Base-by-base conservation (phyloP, 108 stramenopile species). In the Pseudonitzschia delicatissima region DNA sequence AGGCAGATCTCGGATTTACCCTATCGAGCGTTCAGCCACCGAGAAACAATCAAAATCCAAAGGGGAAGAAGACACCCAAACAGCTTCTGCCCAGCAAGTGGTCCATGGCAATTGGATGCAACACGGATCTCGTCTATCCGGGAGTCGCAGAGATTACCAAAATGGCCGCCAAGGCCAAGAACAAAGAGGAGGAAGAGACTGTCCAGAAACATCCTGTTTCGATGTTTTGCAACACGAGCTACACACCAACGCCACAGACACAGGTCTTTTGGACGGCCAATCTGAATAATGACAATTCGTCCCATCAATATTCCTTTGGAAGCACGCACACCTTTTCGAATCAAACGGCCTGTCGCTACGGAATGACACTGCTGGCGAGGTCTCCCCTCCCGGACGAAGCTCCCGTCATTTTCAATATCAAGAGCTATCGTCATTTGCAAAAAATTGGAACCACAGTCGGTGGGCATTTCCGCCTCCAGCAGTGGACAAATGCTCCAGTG, bases 31-130 rank as follows among this genome's bases (percentile, higher is more conserved):
- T 42, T 8, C 59, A 52, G 29, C 74, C 67, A 23, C 53, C 53
- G 3, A 1, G 32, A 3, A 21, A 11, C 29, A 60, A 60, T n/a
- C 25, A 48, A 0, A 62, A 40, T 23, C 35, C 40, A n/a, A 13
- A 21, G 31, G 50, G 23, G 36, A 9, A 44, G 21, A 33, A 20
- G 9, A 61, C 37, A 20, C 39, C 33, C 12, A 52, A 27, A 15
- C 34, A 29, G 0, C 45, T 64, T 1, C 62, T 47, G 25, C 74
- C 74, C 15, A 28, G 26, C 13, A 68, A 76, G 31, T 76, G 74
- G 74, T 67, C 66, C 48, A 76, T 76, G 74, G 64, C 63, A 28
- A 68, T 69, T 52, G 74, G 74, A 12, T 67, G 40, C 7, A 60
- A 61, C 25, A 65, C 74, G 6, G 55, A 64, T 37, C n/a, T 69